Evolutionary conservation across 108 stramenopile genomes (phyloP).

Genomic region (Licmophora abbreviata): DNA sequence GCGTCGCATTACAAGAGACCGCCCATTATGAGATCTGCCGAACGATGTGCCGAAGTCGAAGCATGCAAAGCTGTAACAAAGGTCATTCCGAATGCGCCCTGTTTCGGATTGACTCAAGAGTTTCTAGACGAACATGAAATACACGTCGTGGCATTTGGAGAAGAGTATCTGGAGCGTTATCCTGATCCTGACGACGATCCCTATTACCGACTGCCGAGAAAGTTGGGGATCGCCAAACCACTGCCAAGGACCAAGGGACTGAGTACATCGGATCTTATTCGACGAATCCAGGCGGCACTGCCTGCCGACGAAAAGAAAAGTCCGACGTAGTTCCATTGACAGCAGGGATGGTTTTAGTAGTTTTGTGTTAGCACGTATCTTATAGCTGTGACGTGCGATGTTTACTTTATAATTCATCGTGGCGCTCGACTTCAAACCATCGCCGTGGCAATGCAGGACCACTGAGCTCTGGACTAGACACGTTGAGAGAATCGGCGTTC

Average conservation of each 20-base stretch:
- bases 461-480: no score
- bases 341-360: background rate
- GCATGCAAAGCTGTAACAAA: conserved; percentile 88
- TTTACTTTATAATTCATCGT: no score
- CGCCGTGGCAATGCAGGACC: no score
- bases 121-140: conserved; percentile 87
- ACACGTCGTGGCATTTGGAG: conserved; percentile 83
- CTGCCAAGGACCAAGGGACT: conserved; percentile 70
- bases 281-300: conserved; percentile 59
- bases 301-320: conserved; percentile 60
- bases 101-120: conserved; percentile 77
- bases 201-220: conserved; percentile 66
- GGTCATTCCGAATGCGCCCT: conserved; percentile 83
- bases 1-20: conserved; percentile 80
- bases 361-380: background rate
- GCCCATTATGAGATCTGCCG: conserved; percentile 80
- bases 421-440: no score
- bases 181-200: conserved; percentile 85
- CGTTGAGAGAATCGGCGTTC: no score
- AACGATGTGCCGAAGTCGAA: conserved; percentile 88
- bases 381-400: no score
- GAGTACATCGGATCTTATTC: conserved; percentile 78
- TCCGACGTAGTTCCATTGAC: conserved; percentile 19
- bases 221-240: conserved; percentile 78
- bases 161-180: conserved; percentile 81